These are phyloP conservation scores for Aspergillus pseudoviridinutans DNA, from an alignment of 2,329 filamentous ascomycete genomes.

Conservation along the genomic window DNA sequence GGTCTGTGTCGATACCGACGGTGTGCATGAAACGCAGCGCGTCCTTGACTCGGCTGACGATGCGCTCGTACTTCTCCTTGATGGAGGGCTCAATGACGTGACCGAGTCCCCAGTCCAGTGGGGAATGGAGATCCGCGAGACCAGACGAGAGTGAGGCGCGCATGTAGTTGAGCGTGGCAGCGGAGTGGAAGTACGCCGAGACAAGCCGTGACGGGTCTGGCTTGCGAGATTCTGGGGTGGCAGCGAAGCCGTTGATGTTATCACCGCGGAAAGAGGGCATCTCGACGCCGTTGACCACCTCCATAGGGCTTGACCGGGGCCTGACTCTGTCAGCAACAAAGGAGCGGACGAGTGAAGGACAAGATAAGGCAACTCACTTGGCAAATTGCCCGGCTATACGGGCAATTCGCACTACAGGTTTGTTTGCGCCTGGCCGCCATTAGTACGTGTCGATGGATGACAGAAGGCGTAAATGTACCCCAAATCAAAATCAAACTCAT, in stretches of 20 bases:
- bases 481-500: constrained; percentile 96
- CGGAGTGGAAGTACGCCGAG: constrained; percentile 91
- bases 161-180: constrained; percentile 90
- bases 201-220: constrained; percentile 83
- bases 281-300: constrained; percentile 72
- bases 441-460: background rate
- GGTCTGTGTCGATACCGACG: constrained; percentile 80
- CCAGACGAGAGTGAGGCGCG: constrained; percentile 78
- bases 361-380: constrained; percentile 49
- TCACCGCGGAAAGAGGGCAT: constrained; percentile 92
- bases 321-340: constrained; percentile 15
- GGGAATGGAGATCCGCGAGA: constrained; percentile 88
- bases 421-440: constrained; percentile 48
- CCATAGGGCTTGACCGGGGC: constrained; percentile 82
- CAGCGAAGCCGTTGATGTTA: constrained; percentile 81
- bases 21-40: constrained; percentile 92
- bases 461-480: constrained; percentile 51
- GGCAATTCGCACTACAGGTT: constrained; percentile 86
- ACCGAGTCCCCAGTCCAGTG: constrained; percentile 90
- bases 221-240: constrained; percentile 63
- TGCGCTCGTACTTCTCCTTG: constrained; percentile 79
- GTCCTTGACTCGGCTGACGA: constrained; percentile 82
- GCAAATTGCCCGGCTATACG: constrained; percentile 97
- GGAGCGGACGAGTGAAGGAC: background rate
- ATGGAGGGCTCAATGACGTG: constrained; percentile 81